phyloP scores from a whole-genome alignment of 1,284 basidiomycete species.

The Pseudozyma sp. region DNA sequence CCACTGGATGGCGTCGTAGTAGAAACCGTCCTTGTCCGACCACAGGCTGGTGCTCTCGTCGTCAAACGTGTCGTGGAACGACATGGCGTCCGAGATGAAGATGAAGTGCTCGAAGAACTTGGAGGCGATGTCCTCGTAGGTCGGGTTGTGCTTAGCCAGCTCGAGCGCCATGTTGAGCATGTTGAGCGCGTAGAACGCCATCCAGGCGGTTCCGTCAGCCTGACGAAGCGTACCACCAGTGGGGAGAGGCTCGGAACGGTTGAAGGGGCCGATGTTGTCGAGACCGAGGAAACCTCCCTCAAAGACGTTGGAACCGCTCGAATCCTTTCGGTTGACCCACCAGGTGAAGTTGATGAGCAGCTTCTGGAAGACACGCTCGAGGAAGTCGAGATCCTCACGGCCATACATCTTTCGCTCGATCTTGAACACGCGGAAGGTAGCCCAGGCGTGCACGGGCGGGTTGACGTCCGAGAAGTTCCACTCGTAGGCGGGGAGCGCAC shows the following conservation, averaged over 20 bases:
- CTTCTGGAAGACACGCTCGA: conserved; percentile 98
- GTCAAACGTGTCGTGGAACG: conserved; percentile 77
- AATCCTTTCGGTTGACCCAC: conserved; percentile 98
- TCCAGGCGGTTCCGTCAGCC: conserved; percentile 98
- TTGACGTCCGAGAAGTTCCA: conserved; percentile 99
- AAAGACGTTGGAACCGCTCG: conserved; percentile 93
- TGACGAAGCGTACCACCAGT: conserved; percentile 86
- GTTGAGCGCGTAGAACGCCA: conserved; percentile 97
- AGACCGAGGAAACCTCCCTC: conserved; percentile 97
- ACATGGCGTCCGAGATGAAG: conserved; percentile 79
- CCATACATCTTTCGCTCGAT: conserved; percentile 95
- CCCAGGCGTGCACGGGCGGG: conserved; percentile 96
- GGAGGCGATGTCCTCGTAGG: conserved; percentile 99
- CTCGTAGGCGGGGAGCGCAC: conserved; percentile 96
- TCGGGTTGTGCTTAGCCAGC: conserved; percentile 94
- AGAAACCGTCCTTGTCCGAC: conserved; percentile 96
- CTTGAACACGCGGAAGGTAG: conserved; percentile 71
- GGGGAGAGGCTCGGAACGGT: conserved; percentile 93
- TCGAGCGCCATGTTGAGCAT: conserved; percentile 98
- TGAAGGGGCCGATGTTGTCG: conserved; percentile 98
- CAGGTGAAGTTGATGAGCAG: conserved; percentile 96
- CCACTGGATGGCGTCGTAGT: conserved; percentile 95
- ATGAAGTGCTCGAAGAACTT: conserved; percentile 86
- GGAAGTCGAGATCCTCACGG: conserved; percentile 87
- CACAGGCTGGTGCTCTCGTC: conserved; percentile 80